Percentiles rank a stretch among this genome's conserved stretches.
phyloP scores from a whole-genome alignment of 257 asterid genomes.

The Striga asiatica region DNA sequence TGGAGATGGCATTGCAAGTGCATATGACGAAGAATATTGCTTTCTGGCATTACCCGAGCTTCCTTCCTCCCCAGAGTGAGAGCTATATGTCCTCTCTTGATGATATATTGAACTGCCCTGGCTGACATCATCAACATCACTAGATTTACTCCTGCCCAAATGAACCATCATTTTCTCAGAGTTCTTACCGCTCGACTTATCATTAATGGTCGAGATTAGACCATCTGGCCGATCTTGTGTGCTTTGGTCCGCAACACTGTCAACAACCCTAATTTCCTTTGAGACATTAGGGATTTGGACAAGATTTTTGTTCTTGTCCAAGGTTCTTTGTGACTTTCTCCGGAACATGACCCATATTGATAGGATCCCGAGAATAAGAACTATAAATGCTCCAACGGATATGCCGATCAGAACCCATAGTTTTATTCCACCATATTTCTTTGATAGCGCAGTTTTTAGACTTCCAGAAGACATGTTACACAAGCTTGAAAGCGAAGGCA shows the following conservation, averaged over 20 bases:
- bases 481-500: slow-evolving; percentile 1
- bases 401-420: slow-evolving; percentile 80
- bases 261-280: slow-evolving; percentile 69
- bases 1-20: slow-evolving; percentile 36
- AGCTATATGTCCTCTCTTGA: slow-evolving; percentile 13
- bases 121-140: slow-evolving; percentile 73
- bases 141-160: slow-evolving; percentile 66
- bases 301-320: slow-evolving; percentile 30
- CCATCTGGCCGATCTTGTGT: slow-evolving; percentile 25
- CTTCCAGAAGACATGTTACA: slow-evolving; percentile 45
- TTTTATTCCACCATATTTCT: slow-evolving; percentile 56
- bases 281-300: slow-evolving; percentile 71
- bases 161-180: slow-evolving; percentile 65
- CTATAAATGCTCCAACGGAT: slow-evolving; percentile 58
- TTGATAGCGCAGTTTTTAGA: slow-evolving; percentile 43
- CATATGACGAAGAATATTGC: slow-evolving; percentile 12
- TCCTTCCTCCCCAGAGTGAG: slow-evolving; percentile 91
- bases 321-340: slow-evolving; percentile 40
- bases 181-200: slow-evolving; percentile 45
- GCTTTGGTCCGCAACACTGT: slow-evolving; percentile 43
- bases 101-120: slow-evolving; percentile 68
- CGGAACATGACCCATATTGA: slow-evolving; percentile 59
- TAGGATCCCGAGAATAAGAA: slow-evolving; percentile 59
- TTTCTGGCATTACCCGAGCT: slow-evolving; percentile 47
- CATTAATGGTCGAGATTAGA: slow-evolving; percentile 37